Evolutionary conservation across 805 yeast species (phyloP), one percentile per base, ranked within the genome.

Genomic region (Wickerhamomyces pijperi): DNA sequence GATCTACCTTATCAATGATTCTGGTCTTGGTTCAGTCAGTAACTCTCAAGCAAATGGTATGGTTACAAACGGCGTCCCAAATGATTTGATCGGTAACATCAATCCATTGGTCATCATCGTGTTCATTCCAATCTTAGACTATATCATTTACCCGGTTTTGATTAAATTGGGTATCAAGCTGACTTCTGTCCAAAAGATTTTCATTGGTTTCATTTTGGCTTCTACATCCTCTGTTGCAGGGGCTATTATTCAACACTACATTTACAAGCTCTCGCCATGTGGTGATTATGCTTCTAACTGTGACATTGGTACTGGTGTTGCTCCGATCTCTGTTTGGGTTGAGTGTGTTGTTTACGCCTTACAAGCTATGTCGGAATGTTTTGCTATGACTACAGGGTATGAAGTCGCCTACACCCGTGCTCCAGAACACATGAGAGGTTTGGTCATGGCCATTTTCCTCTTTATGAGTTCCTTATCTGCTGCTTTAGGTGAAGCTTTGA

Each of bases 371-470:
- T 73, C 86, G 8, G 94, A 82, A 60, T 81, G 82, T 46, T 70
- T 82, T 50, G 85, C 87, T 18, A 78, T 82, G 35, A 72, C 80
- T 49, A 79, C 90, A 14, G 90, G 88, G 49, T 70, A 80, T 48
- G 90, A 82, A 61, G 80, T 79, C 51, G 90, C 94, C 16, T 82
- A 79, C 61, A 77, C 85, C 20, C 78, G 82, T 63, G 88, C 90
- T 5, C 92, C 92, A 19, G 68, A 68, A 9, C 62, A 70, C 23
- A 61, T 61, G 64, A 64, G 59, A 40, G 56, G 65, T 14, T 56
- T 64, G 31, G 58, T 60, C 37, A 63, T 64, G 67, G 66, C 78
- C 6, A 42, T 64, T 36, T 81, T 77, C 64, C 65, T 82, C 50
- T 61, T 82, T 38, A 79, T 82, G 32, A 76, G 67, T 47, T 90